Evolutionary conservation across 495 filamentous ascomycete species (phyloP).

Genomic region (Tuber indicum): DNA sequence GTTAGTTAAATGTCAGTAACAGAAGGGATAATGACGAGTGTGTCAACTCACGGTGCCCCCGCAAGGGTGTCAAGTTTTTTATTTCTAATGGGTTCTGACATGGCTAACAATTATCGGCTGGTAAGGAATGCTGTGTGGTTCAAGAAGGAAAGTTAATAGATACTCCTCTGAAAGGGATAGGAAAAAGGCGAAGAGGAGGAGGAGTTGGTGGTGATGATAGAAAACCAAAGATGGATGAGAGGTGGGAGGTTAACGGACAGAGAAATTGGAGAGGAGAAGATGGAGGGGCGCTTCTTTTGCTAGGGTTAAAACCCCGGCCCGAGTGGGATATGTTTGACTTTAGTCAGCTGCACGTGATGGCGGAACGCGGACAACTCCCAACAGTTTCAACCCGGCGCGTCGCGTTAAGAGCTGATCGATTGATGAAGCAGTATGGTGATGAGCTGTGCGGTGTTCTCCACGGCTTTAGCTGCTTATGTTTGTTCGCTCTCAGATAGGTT

Average conservation of each 20-base stretch:
- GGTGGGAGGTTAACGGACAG: constrained; percentile 25
- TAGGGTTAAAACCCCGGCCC: constrained; percentile 31
- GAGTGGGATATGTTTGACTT: constrained; percentile 18
- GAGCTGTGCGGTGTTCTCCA: neutral
- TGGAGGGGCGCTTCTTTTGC: constrained; percentile 29
- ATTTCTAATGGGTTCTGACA: constrained; percentile 88
- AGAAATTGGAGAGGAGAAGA: constrained; percentile 35
- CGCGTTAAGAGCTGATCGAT: constrained; percentile 8
- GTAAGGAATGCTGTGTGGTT: constrained; percentile 23
- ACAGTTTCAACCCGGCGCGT: constrained; percentile 23
- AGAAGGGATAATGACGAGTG: constrained; percentile 14
- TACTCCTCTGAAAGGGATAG: constrained; percentile 24
- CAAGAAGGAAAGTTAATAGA: constrained; percentile 21
- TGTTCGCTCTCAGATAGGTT: neutral
- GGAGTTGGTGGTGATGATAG: constrained; percentile 31
- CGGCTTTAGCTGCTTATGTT: neutral
- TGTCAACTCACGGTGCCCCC: constrained; percentile 68
- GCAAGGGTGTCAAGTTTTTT: constrained; percentile 70
- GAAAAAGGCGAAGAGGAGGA: constrained; percentile 16
- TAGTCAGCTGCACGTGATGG: constrained; percentile 31
- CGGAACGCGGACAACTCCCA: constrained; percentile 16
- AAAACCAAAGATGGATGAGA: constrained; percentile 31
- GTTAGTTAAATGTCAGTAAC: constrained; percentile 38
- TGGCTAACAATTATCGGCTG: constrained; percentile 45
- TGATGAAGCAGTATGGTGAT: neutral